These are phyloP conservation scores for Sungouiella thailandica DNA, from an alignment of 805 yeast species.

Conservation along the genomic window DNA sequence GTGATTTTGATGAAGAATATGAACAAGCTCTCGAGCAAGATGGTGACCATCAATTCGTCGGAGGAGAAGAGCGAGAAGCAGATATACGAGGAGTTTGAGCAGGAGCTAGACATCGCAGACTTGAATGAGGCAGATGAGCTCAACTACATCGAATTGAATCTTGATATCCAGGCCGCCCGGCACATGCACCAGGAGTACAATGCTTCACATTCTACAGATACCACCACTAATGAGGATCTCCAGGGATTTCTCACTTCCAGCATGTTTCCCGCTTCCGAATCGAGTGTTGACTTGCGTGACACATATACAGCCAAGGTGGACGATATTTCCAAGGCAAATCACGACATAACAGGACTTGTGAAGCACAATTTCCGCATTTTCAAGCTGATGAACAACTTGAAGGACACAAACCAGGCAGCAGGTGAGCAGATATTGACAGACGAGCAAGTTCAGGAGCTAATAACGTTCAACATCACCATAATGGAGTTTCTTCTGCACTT, in stretches of 20 bases:
- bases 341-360: constrained; percentile 44
- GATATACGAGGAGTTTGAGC: constrained; percentile 29
- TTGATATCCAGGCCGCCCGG: constrained; percentile 21
- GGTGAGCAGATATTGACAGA: constrained; percentile 33
- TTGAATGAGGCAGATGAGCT: constrained; percentile 43
- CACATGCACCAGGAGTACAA: constrained; percentile 15
- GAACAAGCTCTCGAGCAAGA: constrained; percentile 80
- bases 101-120: constrained; percentile 48
- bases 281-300: constrained; percentile 23
- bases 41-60: constrained; percentile 43
- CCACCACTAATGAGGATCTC: constrained; percentile 3
- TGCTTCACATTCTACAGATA: constrained; percentile 1
- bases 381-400: constrained; percentile 24
- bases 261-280: constrained; percentile 10
- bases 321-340: constrained; percentile 39
- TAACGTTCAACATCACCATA: constrained; percentile 35
- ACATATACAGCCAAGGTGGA: constrained; percentile 24
- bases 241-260: constrained; percentile 11
- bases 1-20: constrained; percentile 76
- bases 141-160: constrained; percentile 48
- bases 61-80: constrained; percentile 8
- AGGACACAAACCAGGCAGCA: constrained; percentile 8
- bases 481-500: constrained; percentile 40
- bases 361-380: constrained; percentile 52
- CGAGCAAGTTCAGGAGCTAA: constrained; percentile 27